A percentile compares a stretch with the other conserved stretches of the same genome.
Evolutionary conservation across 2,329 filamentous ascomycete genomes (phyloP).

Genomic region (Geosmithia morbida): DNA sequence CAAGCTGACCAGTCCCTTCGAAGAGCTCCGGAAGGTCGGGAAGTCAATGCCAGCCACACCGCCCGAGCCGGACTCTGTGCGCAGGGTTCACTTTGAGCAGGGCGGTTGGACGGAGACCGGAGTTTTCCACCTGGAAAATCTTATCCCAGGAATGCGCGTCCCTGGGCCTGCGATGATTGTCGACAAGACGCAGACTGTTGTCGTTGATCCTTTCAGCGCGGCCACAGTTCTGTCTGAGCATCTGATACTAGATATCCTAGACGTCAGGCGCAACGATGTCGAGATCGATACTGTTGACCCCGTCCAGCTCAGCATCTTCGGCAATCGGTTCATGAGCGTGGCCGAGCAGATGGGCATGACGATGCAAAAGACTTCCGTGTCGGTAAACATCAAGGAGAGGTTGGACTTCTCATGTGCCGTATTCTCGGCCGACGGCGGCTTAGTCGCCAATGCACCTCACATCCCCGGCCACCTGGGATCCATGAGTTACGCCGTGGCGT

Average conservation of each 20-base stretch:
- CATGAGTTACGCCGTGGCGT: constrained; percentile 56
- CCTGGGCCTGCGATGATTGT: constrained; percentile 2
- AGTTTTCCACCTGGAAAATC: constrained; percentile 1
- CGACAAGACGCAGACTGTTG: constrained; percentile 3
- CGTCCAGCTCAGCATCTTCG: constrained; percentile 60
- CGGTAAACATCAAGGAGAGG: constrained; percentile 65
- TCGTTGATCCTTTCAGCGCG: neutral
- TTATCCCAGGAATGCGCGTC: constrained; percentile 21
- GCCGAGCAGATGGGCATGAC: constrained; percentile 71
- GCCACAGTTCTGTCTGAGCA: constrained; percentile 2
- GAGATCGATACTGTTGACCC: constrained; percentile 42
- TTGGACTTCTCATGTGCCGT: constrained; percentile 68
- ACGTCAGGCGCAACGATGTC: constrained; percentile 7
- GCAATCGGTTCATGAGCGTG: constrained; percentile 69
- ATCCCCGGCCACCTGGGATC: constrained; percentile 65
- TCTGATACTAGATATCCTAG: constrained; percentile 2
- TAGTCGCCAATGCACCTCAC: constrained; percentile 64
- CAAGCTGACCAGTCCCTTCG: constrained; percentile 7
- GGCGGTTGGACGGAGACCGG: constrained; percentile 59
- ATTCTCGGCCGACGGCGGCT: constrained; percentile 56
- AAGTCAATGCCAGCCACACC: neutral
- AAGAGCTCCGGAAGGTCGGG: constrained; percentile 5
- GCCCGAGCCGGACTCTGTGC: constrained; percentile 36
- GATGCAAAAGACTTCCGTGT: constrained; percentile 62
- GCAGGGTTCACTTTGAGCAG: constrained; percentile 13